Conservation (phyloP, 139 green algal species). For the Picochlorum sp. region DNA sequence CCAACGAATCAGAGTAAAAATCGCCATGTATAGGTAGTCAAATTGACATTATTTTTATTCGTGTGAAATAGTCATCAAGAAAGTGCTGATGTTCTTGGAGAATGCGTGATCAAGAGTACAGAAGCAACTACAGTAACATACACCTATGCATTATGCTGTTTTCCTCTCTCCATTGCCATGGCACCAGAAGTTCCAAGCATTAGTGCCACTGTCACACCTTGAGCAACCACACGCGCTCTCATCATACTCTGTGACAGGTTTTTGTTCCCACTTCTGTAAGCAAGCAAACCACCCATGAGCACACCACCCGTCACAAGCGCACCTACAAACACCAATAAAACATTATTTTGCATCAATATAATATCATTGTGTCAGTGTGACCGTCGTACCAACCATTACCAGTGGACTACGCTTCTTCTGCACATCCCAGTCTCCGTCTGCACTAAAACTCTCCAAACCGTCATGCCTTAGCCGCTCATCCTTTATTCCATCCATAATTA, state of each 20-base stretch:
- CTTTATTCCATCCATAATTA: no score
- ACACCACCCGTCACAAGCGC: conserved; percentile 13
- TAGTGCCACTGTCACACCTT: conserved; percentile 26
- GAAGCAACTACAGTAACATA: neutral
- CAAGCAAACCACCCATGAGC: conserved; percentile 20
- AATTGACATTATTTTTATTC: no score
- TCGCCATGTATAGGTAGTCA: neutral
- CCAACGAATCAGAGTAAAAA: neutral
- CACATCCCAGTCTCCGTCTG: no score
- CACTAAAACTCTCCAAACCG: no score
- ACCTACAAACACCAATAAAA: conserved; percentile 1
- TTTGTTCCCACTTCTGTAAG: conserved; percentile 26
- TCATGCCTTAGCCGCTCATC: no score
- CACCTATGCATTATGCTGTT: neutral
- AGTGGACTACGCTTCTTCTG: no score
- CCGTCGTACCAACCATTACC: no score
- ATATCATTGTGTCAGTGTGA: no score
- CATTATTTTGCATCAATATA: no score
- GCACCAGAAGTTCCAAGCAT: conserved; percentile 15
- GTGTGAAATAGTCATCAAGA: neutral
- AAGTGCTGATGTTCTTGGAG: neutral
- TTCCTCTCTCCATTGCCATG: neutral
- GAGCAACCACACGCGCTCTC: conserved; percentile 18
- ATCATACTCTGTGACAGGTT: conserved; percentile 28
- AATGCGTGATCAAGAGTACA: neutral